A percentile compares a stretch with the other conserved stretches of the same genome.
These are phyloP conservation scores for Globisporangium lucens DNA, from an alignment of 352 stramenopile species.

Conservation along the genomic window DNA sequence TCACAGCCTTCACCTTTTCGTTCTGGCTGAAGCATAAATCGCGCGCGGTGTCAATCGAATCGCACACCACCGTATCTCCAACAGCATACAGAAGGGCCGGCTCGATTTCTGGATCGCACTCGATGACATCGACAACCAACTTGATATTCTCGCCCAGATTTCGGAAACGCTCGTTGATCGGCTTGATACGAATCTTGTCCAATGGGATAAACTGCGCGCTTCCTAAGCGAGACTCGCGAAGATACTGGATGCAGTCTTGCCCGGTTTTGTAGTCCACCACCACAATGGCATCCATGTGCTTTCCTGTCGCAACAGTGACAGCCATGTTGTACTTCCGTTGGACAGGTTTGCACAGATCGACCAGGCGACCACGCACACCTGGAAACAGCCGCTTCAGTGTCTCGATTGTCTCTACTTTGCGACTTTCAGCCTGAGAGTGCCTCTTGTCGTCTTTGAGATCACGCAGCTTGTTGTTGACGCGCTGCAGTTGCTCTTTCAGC, in stretches of 20 bases:
- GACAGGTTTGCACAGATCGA: conserved; percentile 96
- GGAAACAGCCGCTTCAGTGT: conserved; percentile 85
- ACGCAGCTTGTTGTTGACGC: conserved; percentile 84
- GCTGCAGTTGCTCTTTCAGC: conserved; percentile 60
- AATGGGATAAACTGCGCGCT: conserved; percentile 97
- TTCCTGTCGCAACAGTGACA: conserved; percentile 96
- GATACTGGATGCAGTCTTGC: conserved; percentile 90
- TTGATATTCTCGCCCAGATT: conserved; percentile 90
- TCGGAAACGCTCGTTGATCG: conserved; percentile 93
- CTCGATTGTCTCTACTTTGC: conserved; percentile 73
- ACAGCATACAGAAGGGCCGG: conserved; percentile 96
- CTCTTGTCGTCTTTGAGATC: conserved; percentile 91
- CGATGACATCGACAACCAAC: conserved; percentile 94
- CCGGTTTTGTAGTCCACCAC: conserved; percentile 76
- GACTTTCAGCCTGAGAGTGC: conserved; percentile 91
- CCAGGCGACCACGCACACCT: conserved; percentile 93
- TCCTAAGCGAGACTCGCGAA: conserved; percentile 94
- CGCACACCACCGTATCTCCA: conserved; percentile 94
- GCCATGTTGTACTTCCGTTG: conserved; percentile 97
- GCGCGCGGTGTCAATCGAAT: conserved; percentile 93
- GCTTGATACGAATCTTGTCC: conserved; percentile 91
- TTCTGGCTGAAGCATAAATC: conserved; percentile 80
- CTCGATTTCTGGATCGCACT: conserved; percentile 90
- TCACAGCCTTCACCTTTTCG: conserved; percentile 89
- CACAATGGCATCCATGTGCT: conserved; percentile 95